These are phyloP conservation scores for Clitopilus passeckerianus DNA, from an alignment of 768 basidiomycete species.

Conservation along the genomic window DNA sequence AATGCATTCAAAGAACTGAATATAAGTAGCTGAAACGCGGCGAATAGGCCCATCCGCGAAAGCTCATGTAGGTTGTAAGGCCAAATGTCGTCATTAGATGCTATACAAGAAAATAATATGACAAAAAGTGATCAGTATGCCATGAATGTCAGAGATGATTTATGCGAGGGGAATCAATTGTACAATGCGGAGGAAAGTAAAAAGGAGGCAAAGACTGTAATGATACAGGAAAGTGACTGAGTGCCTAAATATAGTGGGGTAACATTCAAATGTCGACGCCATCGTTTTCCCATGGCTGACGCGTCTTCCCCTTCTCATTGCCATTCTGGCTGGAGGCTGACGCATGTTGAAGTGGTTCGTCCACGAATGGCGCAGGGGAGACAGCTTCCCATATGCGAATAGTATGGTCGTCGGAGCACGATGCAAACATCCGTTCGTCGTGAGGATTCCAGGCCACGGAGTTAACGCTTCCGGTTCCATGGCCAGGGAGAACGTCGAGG, in stretches of 20 bases:
- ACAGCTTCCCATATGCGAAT: slow-evolving; percentile 87
- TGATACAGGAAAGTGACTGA: not conserved
- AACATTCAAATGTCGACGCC: slow-evolving; percentile 15
- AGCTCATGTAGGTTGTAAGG: slow-evolving; percentile 11
- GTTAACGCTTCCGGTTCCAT: slow-evolving; percentile 88
- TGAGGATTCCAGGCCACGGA: slow-evolving; percentile 94
- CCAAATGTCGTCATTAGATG: slow-evolving; percentile 2
- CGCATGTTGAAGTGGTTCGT: slow-evolving; percentile 10
- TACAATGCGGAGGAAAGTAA: not conserved
- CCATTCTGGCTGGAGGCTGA: slow-evolving; percentile 30
- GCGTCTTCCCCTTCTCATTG: slow-evolving; percentile 63
- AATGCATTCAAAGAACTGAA: not conserved
- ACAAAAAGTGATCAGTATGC: not conserved
- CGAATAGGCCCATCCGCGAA: not conserved
- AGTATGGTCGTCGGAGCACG: slow-evolving; percentile 89
- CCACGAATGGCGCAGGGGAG: slow-evolving; percentile 17
- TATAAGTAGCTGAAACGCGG: not conserved
- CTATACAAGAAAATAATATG: slow-evolving; percentile 3
- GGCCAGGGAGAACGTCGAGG: slow-evolving; percentile 85
- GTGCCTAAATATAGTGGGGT: not conserved
- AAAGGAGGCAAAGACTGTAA: not conserved
- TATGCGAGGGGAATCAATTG: not conserved
- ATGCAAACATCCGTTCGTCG: slow-evolving; percentile 90
- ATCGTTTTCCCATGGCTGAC: slow-evolving; percentile 38
- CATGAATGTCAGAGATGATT: not conserved